These are phyloP conservation scores for Monosporozyma yasuniensis DNA, from an alignment of 805 yeast species.

Conservation along the genomic window DNA sequence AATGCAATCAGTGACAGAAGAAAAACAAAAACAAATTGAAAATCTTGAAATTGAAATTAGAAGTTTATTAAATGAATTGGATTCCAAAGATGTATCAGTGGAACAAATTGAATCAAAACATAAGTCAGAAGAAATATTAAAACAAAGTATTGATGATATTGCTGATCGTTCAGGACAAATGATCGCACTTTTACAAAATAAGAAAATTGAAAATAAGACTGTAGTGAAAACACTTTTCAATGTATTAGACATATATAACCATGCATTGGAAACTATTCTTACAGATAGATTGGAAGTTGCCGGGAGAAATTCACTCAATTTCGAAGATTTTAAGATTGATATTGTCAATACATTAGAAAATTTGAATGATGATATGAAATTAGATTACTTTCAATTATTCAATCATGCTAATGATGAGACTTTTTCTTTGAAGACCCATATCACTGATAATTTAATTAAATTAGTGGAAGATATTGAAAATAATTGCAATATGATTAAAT, in stretches of 20 bases:
- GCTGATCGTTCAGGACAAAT: constrained; percentile 39
- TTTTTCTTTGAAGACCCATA: constrained; percentile 15
- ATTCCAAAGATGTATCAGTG: constrained; percentile 50
- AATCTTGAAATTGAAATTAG: constrained; percentile 36
- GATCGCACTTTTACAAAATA: constrained; percentile 38
- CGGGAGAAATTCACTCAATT: constrained; percentile 17
- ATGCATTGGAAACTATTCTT: constrained; percentile 35
- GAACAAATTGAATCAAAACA: constrained; percentile 55
- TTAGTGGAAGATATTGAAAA: constrained; percentile 32
- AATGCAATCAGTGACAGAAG: constrained; percentile 43
- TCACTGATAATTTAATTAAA: constrained; percentile 21
- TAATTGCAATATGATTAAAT: constrained; percentile 11
- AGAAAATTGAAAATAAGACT: constrained; percentile 41
- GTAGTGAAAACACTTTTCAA: constrained; percentile 44
- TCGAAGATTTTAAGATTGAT: constrained; percentile 34
- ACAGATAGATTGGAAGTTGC: constrained; percentile 12
- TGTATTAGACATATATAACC: constrained; percentile 49
- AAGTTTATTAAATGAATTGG: constrained; percentile 37
- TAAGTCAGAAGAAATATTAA: constrained; percentile 49
- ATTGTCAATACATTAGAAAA: constrained; percentile 11
- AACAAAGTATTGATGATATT: constrained; percentile 43
- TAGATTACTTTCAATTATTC: constrained; percentile 1
- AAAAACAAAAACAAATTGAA: constrained; percentile 33
- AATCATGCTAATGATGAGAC: neutral
- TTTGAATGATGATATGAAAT: constrained; percentile 5